Evolutionary conservation across 2,329 filamentous ascomycete species (phyloP), one percentile per base, ranked within the genome.

Genomic region (Madurella fahalii): DNA sequence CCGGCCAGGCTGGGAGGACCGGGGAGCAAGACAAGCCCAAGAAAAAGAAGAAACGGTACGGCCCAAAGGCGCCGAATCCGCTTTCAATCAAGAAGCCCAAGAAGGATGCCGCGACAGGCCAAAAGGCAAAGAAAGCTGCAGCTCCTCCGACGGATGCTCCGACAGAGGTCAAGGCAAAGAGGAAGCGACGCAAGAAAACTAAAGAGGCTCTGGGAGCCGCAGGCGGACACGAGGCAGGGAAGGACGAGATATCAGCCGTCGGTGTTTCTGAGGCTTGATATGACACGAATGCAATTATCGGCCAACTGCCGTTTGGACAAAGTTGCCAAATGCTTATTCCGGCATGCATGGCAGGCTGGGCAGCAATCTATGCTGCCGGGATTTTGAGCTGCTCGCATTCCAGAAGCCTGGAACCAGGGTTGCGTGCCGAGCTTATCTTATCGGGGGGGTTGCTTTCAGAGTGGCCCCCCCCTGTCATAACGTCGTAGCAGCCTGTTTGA

Each of bases 31-130:
- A 53, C 25, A 58, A 64, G 58, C 46, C 61, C 20, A 63, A 63
- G 52, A 69, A 69, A 51, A 70, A 69, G 52, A 71, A 68, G 58
- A 67, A 66, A 48, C 56, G 31, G 7, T 64, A 63, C 41, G 68
- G 69, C 8, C 55, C 47, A 40, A 71, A 71, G 59, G 62, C 60
- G 5, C 65, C 70, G 7, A 70, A 72, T 47, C 67, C 70, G 17
- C 50, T 71, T 47, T 61, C 68, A 40, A 58, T 69, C 39, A 69
- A 69, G 65, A 69, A 71, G 61, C 50, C 64, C 56, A 69, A 72
- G 63, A 69, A 67, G 60, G 63, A 65, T 61, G 17, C 53, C 30
- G 48, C 51, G 47, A 40, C 46, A 20, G 58, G 58, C n/a, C 52
- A 56, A 43, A 61, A 56, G 20, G 46, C 59, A 12, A 58, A 58